Percentiles rank a stretch among this genome's conserved stretches.
phyloP scores from a whole-genome alignment of 2,329 filamentous ascomycete genomes.

The Nectriaceae sp. region DNA sequence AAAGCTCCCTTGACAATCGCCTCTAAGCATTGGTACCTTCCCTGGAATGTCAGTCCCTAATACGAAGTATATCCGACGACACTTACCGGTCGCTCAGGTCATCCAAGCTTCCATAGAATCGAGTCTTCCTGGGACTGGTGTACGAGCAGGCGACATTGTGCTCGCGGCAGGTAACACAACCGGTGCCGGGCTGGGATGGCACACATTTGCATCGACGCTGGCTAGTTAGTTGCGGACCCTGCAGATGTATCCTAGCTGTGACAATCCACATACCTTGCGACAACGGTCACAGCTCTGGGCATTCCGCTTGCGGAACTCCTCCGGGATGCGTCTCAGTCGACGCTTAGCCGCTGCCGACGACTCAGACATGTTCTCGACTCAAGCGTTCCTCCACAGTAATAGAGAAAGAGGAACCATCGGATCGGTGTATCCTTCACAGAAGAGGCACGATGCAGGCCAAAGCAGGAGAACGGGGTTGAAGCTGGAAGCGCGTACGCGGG shows the following conservation, averaged over 20 bases:
- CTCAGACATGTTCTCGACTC: too few species aligned
- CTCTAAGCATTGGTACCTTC: constrained; percentile 37
- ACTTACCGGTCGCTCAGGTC: constrained; percentile 38
- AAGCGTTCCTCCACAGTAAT: too few species aligned
- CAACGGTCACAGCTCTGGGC: constrained; percentile 40
- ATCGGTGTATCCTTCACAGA: constrained; percentile 15
- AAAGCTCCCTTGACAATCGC: constrained; percentile 38
- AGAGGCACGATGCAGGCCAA: not conserved
- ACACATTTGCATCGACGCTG: constrained; percentile 40
- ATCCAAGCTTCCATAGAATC: constrained; percentile 39
- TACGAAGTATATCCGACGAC: not conserved
- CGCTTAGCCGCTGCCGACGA: constrained; percentile 27
- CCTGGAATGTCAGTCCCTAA: not conserved
- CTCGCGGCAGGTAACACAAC: constrained; percentile 35
- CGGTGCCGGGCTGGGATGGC: constrained; percentile 27
- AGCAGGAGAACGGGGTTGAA: not conserved
- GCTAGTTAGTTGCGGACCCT: not conserved
- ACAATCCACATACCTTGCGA: constrained; percentile 29
- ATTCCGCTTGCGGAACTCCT: constrained; percentile 37
- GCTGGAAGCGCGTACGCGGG: too few species aligned
- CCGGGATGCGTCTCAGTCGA: constrained; percentile 35
- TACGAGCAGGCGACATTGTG: constrained; percentile 36
- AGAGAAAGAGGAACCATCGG: constrained; percentile 14
- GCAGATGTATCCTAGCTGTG: not conserved
- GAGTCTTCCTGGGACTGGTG: constrained; percentile 37